Conservation (phyloP, 2,329 filamentous ascomycete genomes). For the Neofusicoccum cordaticola region DNA sequence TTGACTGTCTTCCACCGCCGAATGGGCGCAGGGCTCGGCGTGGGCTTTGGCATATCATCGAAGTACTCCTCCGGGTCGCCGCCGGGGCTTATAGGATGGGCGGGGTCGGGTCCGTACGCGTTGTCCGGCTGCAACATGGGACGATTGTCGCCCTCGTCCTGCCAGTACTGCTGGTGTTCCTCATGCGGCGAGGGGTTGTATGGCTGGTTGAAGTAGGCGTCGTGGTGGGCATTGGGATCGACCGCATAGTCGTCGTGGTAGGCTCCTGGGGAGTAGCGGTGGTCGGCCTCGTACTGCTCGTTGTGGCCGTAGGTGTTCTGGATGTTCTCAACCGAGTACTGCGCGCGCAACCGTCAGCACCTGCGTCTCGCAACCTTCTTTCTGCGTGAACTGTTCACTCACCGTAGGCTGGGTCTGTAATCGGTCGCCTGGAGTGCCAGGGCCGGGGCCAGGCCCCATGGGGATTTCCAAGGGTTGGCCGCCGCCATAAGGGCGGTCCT, state of each 20-base stretch:
- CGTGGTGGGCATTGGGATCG: slow-evolving; percentile 81
- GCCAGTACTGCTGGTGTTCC: slow-evolving; percentile 54
- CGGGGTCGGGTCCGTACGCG: slow-evolving; percentile 61
- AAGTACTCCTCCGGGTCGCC: slow-evolving; percentile 29
- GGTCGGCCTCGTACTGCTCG: slow-evolving; percentile 57
- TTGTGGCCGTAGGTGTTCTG: slow-evolving; percentile 61
- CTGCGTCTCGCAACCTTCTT: slow-evolving; percentile 12
- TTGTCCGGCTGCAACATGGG: slow-evolving; percentile 71
- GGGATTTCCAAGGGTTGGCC: slow-evolving; percentile 66
- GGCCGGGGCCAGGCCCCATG: slow-evolving; percentile 54
- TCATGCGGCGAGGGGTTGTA: slow-evolving; percentile 70
- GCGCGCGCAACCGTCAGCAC: slow-evolving; percentile 14
- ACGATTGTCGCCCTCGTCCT: slow-evolving; percentile 67
- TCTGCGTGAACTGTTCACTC: slow-evolving; percentile 38
- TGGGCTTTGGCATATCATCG: slow-evolving; percentile 42
- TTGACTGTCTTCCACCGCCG: slow-evolving; percentile 98
- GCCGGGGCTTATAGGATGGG: slow-evolving; percentile 36
- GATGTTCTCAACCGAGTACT: slow-evolving; percentile 72
- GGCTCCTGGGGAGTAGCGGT: slow-evolving; percentile 42
- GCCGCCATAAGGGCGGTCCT: slow-evolving; percentile 66
- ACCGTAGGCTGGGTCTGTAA: slow-evolving; percentile 83
- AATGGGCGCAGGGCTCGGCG: slow-evolving; percentile 60
- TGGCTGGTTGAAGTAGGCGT: slow-evolving; percentile 79
- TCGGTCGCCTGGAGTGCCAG: slow-evolving; percentile 66
- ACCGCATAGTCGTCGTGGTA: slow-evolving; percentile 55